Evolutionary conservation across 495 filamentous ascomycete species (phyloP), one percentile per base, ranked within the genome.

Genomic region (Xylona heveae): DNA sequence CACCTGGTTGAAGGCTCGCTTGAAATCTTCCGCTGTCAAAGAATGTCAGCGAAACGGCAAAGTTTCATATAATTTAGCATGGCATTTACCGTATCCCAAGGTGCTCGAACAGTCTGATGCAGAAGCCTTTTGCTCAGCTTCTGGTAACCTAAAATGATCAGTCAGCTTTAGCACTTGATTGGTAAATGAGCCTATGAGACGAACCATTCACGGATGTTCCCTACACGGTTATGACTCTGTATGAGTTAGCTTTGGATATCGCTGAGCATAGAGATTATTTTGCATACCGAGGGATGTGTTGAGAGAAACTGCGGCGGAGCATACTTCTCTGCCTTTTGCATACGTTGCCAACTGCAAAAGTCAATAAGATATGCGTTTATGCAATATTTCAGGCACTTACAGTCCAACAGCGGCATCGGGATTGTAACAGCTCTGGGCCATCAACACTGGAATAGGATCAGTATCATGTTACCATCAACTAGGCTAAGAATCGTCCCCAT

Each of bases 271-370:
- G 3, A 12, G 7, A 13, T 2, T 0, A 28, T 22, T 6, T 15
- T 33, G 12, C 12, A 37, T 61, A 77, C 73, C 35, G 74, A 69
- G 20, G 84, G 83, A 59, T 92, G 84, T 13, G 84, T 92, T 18
- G 75, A 82, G 46, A 91, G 49, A 51, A 83, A 78, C 46, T 88
- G 73, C 1, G 79, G 81, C 15, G 66, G 60, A 28, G 58, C 52
- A 22, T 42, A 41, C 43, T 71, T 50, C 28, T 71, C 51, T n/a
- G 53, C 54, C 34, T 61, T 47, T 32, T 78, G 66, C 79, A 93
- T 88, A 12, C 75, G 57, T 39, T 54, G 44, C 84, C 84, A 94
- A 16, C 14, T 27, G 15, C 2, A 16, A 23, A n/a, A 2, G 19
- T 33, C 18, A 23, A 14, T 38, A 19, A 30, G 28, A 2, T 13